Conservation (phyloP, 768 basidiomycete species). For the Mycena kentingensis region DNA sequence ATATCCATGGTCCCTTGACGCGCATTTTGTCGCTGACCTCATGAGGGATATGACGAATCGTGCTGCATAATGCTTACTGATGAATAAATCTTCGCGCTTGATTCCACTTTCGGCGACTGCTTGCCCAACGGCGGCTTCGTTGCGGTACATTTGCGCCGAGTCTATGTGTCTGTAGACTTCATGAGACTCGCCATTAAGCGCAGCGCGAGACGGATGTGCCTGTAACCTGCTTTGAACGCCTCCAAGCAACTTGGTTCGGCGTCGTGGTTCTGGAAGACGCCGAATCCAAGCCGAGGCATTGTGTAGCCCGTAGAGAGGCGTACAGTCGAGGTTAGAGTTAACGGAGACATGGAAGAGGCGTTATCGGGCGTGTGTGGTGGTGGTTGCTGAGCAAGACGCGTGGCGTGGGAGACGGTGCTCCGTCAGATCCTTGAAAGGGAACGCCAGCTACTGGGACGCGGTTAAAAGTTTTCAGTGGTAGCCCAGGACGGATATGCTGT, state of each 20-base stretch:
- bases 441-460: too few species aligned
- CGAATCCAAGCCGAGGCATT: slow-evolving; percentile 63
- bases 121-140: slow-evolving; percentile 62
- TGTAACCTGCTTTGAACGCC: slow-evolving; percentile 61
- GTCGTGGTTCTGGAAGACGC: slow-evolving; percentile 59
- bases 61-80: slow-evolving; percentile 50
- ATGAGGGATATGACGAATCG: slow-evolving; percentile 10
- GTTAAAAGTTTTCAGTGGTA: too few species aligned
- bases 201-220: slow-evolving; percentile 31
- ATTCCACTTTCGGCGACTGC: slow-evolving; percentile 61
- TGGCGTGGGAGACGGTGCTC: too few species aligned
- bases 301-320: slow-evolving; percentile 35
- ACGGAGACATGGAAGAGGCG: too few species aligned
- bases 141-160: slow-evolving; percentile 69
- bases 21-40: slow-evolving; percentile 64
- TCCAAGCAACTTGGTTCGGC: slow-evolving; percentile 51
- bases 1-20: slow-evolving; percentile 61
- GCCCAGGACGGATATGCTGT: too few species aligned
- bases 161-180: slow-evolving; percentile 80
- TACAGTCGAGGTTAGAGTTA: not conserved
- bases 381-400: too few species aligned
- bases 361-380: too few species aligned
- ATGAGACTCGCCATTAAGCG: not conserved
- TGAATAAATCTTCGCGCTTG: slow-evolving; percentile 61
- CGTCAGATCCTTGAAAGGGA: too few species aligned